phyloP scores from a whole-genome alignment of 495 filamentous ascomycete species.

The Tuber umbilicatum region DNA sequence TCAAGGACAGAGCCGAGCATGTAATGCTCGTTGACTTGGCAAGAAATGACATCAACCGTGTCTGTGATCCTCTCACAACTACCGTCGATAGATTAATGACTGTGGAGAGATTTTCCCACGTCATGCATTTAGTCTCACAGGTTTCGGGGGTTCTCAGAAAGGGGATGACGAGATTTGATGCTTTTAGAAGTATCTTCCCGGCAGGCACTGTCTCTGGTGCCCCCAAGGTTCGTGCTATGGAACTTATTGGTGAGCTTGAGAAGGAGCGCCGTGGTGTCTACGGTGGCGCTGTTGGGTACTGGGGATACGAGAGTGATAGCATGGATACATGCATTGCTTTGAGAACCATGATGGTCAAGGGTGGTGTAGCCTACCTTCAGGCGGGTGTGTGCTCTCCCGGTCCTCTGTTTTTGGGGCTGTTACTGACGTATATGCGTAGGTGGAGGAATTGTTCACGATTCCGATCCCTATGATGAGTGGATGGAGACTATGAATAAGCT shows the following conservation, averaged over 20 bases:
- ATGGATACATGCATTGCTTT: slow-evolving; percentile 99
- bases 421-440: slow-evolving; percentile 45
- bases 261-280: slow-evolving; percentile 90
- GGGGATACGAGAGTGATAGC: slow-evolving; percentile 71
- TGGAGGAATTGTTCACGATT: slow-evolving; percentile 97
- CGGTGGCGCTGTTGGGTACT: slow-evolving; percentile 94
- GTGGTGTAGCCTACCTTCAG: slow-evolving; percentile 84
- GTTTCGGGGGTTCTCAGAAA: slow-evolving; percentile 78
- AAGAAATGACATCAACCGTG: slow-evolving; percentile 91
- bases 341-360: slow-evolving; percentile 90
- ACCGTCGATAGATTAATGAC: slow-evolving; percentile 90
- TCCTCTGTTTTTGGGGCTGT: not conserved
- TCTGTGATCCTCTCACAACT: slow-evolving; percentile 84
- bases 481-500: slow-evolving; percentile 97
- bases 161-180: slow-evolving; percentile 86
- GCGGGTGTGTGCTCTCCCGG: slow-evolving; percentile 51
- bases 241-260: slow-evolving; percentile 91
- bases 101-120: slow-evolving; percentile 90
- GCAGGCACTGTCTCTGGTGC: slow-evolving; percentile 91
- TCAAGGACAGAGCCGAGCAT: slow-evolving; percentile 95
- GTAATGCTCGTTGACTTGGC: slow-evolving; percentile 99
- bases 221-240: slow-evolving; percentile 94
- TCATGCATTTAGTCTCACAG: slow-evolving; percentile 93
- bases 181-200: slow-evolving; percentile 91
- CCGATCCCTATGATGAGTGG: slow-evolving; percentile 87